Percentiles rank a stretch among this genome's conserved stretches.
These are phyloP conservation scores for Tolypocladium endophyticum DNA, from an alignment of 2,329 filamentous ascomycete genomes.

Conservation along the genomic window DNA sequence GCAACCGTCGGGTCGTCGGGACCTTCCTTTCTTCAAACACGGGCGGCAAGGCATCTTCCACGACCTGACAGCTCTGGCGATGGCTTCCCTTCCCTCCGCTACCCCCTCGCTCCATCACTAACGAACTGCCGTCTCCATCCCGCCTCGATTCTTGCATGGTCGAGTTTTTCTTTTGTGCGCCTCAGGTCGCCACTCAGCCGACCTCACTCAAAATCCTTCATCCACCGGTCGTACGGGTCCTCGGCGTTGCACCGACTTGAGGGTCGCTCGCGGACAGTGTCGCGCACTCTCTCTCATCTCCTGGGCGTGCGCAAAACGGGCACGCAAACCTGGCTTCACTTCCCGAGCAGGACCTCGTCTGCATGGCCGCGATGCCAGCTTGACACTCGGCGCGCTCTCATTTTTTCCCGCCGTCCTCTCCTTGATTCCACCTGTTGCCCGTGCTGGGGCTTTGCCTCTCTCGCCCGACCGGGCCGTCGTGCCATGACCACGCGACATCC, in stretches of 20 bases:
- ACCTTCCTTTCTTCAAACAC: neutral
- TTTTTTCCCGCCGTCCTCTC: neutral
- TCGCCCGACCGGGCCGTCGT: neutral
- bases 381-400: neutral
- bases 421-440: neutral
- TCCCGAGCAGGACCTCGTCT: neutral
- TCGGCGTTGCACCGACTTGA: neutral
- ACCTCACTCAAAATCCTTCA: neutral
- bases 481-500: constrained; percentile 7
- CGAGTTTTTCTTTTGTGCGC: neutral
- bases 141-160: neutral
- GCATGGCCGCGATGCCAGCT: neutral
- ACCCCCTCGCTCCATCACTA: neutral
- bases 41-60: neutral
- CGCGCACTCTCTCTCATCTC: neutral
- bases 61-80: neutral
- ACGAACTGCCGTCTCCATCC: neutral
- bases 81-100: neutral
- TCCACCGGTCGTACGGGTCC: neutral
- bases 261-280: neutral
- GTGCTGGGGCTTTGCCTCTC: neutral
- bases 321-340: neutral
- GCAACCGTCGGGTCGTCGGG: neutral
- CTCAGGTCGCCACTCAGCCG: neutral
- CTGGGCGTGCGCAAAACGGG: neutral